Percentiles rank a stretch among this genome's conserved stretches.
phyloP scores from a whole-genome alignment of 768 basidiomycete species.

The Termitomyces sp. region DNA sequence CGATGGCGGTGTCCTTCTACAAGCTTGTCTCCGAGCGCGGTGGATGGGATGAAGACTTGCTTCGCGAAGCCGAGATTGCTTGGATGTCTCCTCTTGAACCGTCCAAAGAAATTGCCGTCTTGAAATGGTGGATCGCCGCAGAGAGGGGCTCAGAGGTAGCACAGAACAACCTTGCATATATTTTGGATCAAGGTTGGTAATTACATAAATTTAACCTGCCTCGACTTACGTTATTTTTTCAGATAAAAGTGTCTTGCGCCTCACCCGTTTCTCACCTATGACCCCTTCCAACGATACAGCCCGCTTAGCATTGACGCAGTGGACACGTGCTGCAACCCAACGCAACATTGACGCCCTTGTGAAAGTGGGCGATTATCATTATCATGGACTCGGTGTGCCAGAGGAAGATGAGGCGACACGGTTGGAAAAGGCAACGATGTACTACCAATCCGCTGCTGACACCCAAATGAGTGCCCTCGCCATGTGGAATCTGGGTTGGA shows the following conservation, averaged over 20 bases:
- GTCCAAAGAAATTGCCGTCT: constrained; percentile 79
- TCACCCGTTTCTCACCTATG: constrained; percentile 65
- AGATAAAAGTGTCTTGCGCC: constrained; percentile 73
- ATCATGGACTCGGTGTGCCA: constrained; percentile 80
- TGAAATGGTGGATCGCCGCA: constrained; percentile 94
- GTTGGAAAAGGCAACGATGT: constrained; percentile 89
- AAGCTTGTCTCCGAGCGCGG: constrained; percentile 93
- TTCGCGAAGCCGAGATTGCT: constrained; percentile 75
- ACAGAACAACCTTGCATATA: constrained; percentile 92
- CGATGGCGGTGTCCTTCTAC: constrained; percentile 89
- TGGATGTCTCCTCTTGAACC: constrained; percentile 72
- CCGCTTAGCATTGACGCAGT: constrained; percentile 82
- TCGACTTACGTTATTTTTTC: neutral
- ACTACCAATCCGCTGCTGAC: constrained; percentile 93
- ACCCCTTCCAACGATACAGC: constrained; percentile 84
- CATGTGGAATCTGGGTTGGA: constrained; percentile 99
- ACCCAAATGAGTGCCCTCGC: constrained; percentile 91
- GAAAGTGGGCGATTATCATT: constrained; percentile 98
- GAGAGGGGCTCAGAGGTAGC: constrained; percentile 91
- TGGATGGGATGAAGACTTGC: constrained; percentile 77
- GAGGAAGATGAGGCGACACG: constrained; percentile 63
- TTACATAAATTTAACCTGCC: neutral
- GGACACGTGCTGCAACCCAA: constrained; percentile 93
- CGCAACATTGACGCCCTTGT: constrained; percentile 95
- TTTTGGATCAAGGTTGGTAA: constrained; percentile 82